A percentile compares a stretch with the other conserved stretches of the same genome.
phyloP scores from a whole-genome alignment of 805 yeast species.

The Gaillardinia entomophila region DNA sequence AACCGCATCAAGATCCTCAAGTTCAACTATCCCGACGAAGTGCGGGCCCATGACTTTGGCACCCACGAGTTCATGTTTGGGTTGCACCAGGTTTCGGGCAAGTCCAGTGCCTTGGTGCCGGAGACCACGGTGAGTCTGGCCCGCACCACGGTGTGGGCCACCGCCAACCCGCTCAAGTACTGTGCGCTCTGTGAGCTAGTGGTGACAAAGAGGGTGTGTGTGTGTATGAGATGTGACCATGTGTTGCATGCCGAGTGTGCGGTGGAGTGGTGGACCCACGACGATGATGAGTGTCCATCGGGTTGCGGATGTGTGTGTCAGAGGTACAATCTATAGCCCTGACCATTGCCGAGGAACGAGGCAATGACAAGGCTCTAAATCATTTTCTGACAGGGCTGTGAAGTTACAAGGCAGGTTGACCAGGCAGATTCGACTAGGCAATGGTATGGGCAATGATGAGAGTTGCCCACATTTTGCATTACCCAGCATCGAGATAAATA shows the following conservation, averaged over 20 bases:
- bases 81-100: conserved; percentile 11
- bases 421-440: too few relatives aligned
- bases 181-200: conserved; percentile 66
- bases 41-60: conserved; percentile 13
- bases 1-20: conserved; percentile 74
- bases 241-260: conserved; percentile 77
- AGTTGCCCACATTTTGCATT: too few relatives aligned
- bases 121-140: conserved; percentile 19
- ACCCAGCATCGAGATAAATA: too few relatives aligned
- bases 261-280: conserved; percentile 64
- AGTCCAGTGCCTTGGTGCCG: conserved; percentile 16
- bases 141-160: conserved; percentile 26
- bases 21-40: conserved; percentile 43
- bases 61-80: conserved; percentile 33
- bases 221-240: conserved; percentile 75
- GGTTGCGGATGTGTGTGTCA: conserved; percentile 83
- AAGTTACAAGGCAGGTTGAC: too few relatives aligned
- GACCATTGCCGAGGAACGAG: too few relatives aligned
- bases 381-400: too few relatives aligned
- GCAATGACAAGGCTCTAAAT: too few relatives aligned
- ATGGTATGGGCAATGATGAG: too few relatives aligned
- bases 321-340: conserved; percentile 15
- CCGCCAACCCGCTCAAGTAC: conserved; percentile 23
- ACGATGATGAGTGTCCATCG: conserved; percentile 58
- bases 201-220: conserved; percentile 54